Evolutionary conservation across 192 early-diverging fungal genomes (phyloP).

Genomic region (Linnemannia schmuckeri): DNA sequence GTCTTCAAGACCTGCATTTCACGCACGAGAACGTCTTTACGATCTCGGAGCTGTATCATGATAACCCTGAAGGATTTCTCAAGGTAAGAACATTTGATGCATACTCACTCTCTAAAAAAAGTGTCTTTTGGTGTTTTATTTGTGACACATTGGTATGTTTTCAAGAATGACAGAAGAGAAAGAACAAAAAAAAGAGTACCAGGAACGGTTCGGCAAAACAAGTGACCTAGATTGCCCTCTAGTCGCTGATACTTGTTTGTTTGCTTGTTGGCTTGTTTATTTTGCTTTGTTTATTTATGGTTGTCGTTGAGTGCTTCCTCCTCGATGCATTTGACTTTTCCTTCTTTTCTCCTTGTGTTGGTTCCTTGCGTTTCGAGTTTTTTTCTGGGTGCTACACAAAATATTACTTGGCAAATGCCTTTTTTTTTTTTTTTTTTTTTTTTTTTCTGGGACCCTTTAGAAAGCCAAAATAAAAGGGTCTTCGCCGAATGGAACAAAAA

Average conservation of each 20-base stretch:
- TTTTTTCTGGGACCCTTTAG: background rate
- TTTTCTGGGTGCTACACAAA: background rate
- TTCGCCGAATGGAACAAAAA: background rate
- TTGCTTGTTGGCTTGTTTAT: background rate
- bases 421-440: background rate
- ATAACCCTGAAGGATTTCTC: constrained; percentile 96
- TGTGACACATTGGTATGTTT: background rate
- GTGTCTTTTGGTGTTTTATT: too few relatives aligned
- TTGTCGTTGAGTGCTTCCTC: background rate
- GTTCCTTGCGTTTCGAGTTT: background rate
- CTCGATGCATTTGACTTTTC: background rate
- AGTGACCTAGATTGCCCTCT: background rate
- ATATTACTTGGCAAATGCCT: background rate
- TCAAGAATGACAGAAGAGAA: background rate
- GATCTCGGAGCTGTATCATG: constrained; percentile 89
- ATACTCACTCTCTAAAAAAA: too few relatives aligned
- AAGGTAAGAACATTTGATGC: constrained; percentile 71
- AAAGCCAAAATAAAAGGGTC: background rate
- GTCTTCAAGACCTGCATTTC: constrained; percentile 80
- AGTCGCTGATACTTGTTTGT: background rate
- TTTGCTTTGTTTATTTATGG: background rate
- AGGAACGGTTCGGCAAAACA: background rate
- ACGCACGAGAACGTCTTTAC: constrained; percentile 85
- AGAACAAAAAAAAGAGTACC: background rate
- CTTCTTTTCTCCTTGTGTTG: background rate